phyloP scores from a whole-genome alignment of 1,284 basidiomycete species.

The Papiliotrema terrestris region DNA sequence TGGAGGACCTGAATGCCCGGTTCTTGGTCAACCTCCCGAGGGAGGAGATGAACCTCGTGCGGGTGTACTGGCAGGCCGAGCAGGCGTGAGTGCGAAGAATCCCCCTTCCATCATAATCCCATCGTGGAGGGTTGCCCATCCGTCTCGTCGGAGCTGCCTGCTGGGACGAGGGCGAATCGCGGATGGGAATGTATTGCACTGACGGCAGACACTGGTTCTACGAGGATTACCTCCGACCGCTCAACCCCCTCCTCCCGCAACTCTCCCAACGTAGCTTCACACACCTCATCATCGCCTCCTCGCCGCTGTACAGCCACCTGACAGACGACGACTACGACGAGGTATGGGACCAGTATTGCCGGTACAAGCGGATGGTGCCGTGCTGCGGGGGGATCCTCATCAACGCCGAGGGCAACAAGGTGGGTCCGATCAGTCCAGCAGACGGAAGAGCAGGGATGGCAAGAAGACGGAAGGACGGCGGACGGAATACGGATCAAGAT shows the following conservation, averaged over 20 bases:
- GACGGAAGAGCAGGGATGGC: too few relatives aligned
- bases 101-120: conserved; percentile 1
- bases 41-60: conserved; percentile 84
- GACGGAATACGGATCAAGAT: too few relatives aligned
- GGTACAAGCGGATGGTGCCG: conserved; percentile 93
- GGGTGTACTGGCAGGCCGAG: conserved; percentile 98
- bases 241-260: conserved; percentile 82
- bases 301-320: conserved; percentile 33
- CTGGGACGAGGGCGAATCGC: too few relatives aligned
- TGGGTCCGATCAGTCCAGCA: conserved; percentile 48
- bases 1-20: conserved; percentile 90
- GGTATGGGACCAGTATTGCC: conserved; percentile 56
- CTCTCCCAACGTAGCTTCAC: conserved; percentile 89
- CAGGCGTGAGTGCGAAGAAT: conserved; percentile 72
- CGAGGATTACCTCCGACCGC: conserved; percentile 93
- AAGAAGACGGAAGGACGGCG: too few relatives aligned
- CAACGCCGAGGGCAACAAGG: conserved; percentile 88
- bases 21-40: conserved; percentile 97
- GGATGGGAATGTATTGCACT: too few relatives aligned
- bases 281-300: conserved; percentile 71
- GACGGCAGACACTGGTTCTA: conserved; percentile 92
- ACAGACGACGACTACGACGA: conserved; percentile 44
- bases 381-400: conserved; percentile 99
- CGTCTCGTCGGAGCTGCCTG: too few relatives aligned
- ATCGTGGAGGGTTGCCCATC: too few relatives aligned